phyloP scores from a whole-genome alignment of 495 filamentous ascomycete species.

The Penicillium fimorum region DNA sequence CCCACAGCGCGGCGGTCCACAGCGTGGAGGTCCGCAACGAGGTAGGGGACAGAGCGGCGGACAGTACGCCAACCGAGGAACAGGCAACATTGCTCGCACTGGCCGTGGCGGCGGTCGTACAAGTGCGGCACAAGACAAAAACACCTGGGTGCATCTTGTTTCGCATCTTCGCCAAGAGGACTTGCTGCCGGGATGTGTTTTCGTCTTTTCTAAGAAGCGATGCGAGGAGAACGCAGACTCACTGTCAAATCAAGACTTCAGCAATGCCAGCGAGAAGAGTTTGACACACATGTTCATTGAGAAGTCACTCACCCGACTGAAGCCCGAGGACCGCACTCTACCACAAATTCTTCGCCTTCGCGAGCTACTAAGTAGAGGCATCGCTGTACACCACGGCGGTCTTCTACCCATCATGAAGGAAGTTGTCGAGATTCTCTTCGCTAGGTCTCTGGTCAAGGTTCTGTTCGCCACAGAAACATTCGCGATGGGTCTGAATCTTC shows the following conservation, averaged over 20 bases:
- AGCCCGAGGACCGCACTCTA: slow-evolving; percentile 81
- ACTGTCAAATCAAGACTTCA: slow-evolving; percentile 90
- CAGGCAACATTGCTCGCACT: slow-evolving; percentile 83
- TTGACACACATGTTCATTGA: slow-evolving; percentile 96
- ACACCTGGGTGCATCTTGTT: slow-evolving; percentile 94
- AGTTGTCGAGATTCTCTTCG: slow-evolving; percentile 95
- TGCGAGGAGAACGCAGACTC: slow-evolving; percentile 97
- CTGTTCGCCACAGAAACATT: slow-evolving; percentile 98
- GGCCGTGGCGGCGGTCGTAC: slow-evolving; percentile 82
- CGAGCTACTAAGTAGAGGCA: slow-evolving; percentile 81
- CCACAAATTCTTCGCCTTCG: slow-evolving; percentile 87
- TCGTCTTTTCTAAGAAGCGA: slow-evolving; percentile 96
- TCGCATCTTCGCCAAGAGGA: slow-evolving; percentile 84
- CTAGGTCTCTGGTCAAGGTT: slow-evolving; percentile 90
- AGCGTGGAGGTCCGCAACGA: slow-evolving; percentile 51
- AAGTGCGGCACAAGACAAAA: slow-evolving; percentile 87
- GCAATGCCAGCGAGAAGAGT: slow-evolving; percentile 89
- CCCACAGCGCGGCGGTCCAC: slow-evolving; percentile 27
- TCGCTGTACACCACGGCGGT: slow-evolving; percentile 96
- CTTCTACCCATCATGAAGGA: slow-evolving; percentile 96
- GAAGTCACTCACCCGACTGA: slow-evolving; percentile 88
- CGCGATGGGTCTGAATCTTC: slow-evolving; percentile 95
- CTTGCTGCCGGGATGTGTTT: slow-evolving; percentile 88
- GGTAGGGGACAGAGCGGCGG: slow-evolving; percentile 57
- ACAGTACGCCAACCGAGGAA: slow-evolving; percentile 55